Conservation (phyloP, 345 rosid genomes). For the Citrus sinensis region DNA sequence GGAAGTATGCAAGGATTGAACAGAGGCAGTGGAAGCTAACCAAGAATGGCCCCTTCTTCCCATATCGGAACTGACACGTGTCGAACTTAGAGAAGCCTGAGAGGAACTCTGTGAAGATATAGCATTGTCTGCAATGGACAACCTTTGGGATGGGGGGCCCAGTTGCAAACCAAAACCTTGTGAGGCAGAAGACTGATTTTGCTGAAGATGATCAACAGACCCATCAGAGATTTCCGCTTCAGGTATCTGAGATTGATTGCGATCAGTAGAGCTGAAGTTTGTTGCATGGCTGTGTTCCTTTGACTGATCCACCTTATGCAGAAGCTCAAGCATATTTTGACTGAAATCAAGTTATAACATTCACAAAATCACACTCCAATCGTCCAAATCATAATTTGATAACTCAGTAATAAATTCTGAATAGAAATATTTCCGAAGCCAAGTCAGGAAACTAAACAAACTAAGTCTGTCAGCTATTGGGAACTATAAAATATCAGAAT, state of each 20-base stretch:
- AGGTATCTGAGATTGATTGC: conserved; percentile 39
- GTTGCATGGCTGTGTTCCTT: conserved; percentile 41
- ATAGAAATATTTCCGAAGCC: neutral
- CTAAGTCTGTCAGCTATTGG: neutral
- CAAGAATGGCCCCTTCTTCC: conserved; percentile 40
- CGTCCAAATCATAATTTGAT: neutral
- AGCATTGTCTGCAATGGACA: conserved; percentile 31
- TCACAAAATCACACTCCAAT: conserved; percentile 7
- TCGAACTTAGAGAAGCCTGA: conserved; percentile 29
- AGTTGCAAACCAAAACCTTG: conserved; percentile 80
- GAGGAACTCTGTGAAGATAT: conserved; percentile 38
- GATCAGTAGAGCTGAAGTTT: conserved; percentile 42
- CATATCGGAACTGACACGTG: conserved; percentile 31
- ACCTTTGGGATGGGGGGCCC: conserved; percentile 76
- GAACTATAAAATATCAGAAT: neutral
- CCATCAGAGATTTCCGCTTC: conserved; percentile 54
- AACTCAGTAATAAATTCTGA: neutral
- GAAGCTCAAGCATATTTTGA: conserved; percentile 89
- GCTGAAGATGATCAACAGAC: conserved; percentile 51
- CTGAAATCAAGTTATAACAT: conserved; percentile 34
- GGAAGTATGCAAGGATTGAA: conserved; percentile 35
- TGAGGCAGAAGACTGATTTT: conserved; percentile 51
- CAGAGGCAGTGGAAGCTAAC: conserved; percentile 43
- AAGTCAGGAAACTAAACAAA: neutral
- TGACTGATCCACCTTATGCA: conserved; percentile 79